Base-by-base conservation (phyloP, 345 rosid genomes). In the Dimocarpus longan region DNA sequence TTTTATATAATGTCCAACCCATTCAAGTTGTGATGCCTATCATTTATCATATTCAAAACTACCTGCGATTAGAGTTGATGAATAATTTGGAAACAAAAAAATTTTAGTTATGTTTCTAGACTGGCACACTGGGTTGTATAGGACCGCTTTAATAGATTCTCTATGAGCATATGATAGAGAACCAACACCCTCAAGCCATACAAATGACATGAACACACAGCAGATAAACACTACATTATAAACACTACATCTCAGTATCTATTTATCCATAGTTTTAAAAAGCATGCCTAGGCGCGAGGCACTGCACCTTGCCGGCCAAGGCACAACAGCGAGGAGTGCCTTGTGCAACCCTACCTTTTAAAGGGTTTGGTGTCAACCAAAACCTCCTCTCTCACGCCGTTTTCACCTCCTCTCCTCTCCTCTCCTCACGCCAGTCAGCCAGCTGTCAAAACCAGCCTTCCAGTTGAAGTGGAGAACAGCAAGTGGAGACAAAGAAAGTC, bases 221-320 rank as follows among this genome's bases (percentile, higher is more conserved):
- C 71, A 76, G 26, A 42, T 63, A 77, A 57, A 71, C 74, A 74
- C 19, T 65, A 54, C 37, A 8, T 60, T 26, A 42, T 63, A 77
- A 57, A 71, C 74, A 74, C 19, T 65, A 44, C 37, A 8, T 60
- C 10, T 12, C 66, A 65, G 18, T 39, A 64, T 78, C 68, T 44
- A 42, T 50, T 78, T 32, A 32, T 3, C 37, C 37, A 32, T 32
- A 32, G 37, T 32, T 32, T 32, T 3, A 32, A 32, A 32, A 32
- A 32, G 37, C 37, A 32, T 3, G 37, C 37, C 37, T 32, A 32
- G 37, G 4, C 37, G 3, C 37, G 37, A 3, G 37, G 37, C 37
- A 26, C 28, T 0, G 28, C 1, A 1, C 28, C 28, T 26, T 1
- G 1, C 28, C 28, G 28, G 1, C 28, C 28, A 26, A 26, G 28